phyloP scores from a whole-genome alignment of 2,329 filamentous ascomycete species.

The Aspergillus sp. region DNA sequence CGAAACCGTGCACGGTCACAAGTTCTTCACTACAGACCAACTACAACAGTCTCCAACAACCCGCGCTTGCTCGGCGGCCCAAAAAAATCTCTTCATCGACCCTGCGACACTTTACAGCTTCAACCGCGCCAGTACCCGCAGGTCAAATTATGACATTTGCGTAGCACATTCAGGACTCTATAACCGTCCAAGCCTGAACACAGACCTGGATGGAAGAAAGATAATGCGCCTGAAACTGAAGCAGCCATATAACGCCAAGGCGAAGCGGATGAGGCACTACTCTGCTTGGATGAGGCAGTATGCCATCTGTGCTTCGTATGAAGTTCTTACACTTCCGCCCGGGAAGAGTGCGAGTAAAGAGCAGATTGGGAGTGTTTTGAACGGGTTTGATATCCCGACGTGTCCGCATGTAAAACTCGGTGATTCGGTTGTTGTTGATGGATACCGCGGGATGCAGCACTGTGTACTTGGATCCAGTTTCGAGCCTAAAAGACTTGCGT shows the following conservation, averaged over 20 bases:
- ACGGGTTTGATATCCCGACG: constrained; percentile 1
- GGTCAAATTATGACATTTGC: background rate
- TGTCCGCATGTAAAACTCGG: constrained; percentile 5
- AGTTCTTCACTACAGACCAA: background rate
- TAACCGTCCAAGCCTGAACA: too few relatives aligned
- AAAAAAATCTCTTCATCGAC: background rate
- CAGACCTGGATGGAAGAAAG: too few relatives aligned
- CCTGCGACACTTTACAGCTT: background rate
- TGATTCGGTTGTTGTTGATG: background rate
- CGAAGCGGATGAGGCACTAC: too few relatives aligned
- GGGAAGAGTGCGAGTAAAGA: background rate
- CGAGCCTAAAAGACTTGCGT: background rate
- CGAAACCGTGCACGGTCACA: background rate
- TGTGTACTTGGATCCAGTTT: background rate
- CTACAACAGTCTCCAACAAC: background rate
- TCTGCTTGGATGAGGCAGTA: background rate
- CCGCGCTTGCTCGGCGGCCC: background rate
- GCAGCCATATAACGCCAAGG: too few relatives aligned
- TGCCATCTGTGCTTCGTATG: background rate
- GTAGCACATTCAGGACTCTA: too few relatives aligned
- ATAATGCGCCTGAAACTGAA: too few relatives aligned
- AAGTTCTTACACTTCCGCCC: background rate
- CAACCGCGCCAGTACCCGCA: background rate
- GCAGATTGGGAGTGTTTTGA: background rate
- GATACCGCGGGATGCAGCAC: background rate